Evolutionary conservation across 345 rosid genomes (phyloP).

Genomic region (Cochlearia excelsa): DNA sequence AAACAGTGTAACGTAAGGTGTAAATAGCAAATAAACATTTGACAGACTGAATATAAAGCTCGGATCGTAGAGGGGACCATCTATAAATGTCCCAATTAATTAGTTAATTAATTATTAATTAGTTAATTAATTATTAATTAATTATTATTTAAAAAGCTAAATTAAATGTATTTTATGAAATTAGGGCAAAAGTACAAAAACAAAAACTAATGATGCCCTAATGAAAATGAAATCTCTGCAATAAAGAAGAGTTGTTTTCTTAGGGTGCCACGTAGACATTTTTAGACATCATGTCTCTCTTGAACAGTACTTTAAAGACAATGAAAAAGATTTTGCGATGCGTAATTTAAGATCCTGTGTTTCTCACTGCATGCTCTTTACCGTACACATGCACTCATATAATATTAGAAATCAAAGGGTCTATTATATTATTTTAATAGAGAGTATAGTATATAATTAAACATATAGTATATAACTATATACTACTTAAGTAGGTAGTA

Average conservation of each 20-base stretch:
- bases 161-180: constrained; percentile 15
- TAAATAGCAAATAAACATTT: constrained; percentile 35
- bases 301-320: constrained; percentile 32
- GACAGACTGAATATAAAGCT: constrained; percentile 42
- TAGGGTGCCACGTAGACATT: constrained; percentile 34
- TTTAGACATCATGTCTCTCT: constrained; percentile 30
- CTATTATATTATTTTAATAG: background rate
- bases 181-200: constrained; percentile 35
- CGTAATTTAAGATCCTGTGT: constrained; percentile 34
- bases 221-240: constrained; percentile 35
- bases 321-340: constrained; percentile 27
- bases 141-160: background rate
- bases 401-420: constrained; percentile 22
- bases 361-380: constrained; percentile 30
- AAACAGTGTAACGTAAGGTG: constrained; percentile 32
- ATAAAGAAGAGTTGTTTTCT: constrained; percentile 24
- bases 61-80: constrained; percentile 37
- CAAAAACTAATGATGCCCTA: constrained; percentile 37
- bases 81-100: constrained; percentile 13
- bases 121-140: no score
- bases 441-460: background rate
- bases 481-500: no score
- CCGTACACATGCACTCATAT: constrained; percentile 22
- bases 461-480: no score
- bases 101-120: background rate